Base-by-base conservation (phyloP, 1,284 basidiomycete species). In the Austroboletus novae-zelandiae region DNA sequence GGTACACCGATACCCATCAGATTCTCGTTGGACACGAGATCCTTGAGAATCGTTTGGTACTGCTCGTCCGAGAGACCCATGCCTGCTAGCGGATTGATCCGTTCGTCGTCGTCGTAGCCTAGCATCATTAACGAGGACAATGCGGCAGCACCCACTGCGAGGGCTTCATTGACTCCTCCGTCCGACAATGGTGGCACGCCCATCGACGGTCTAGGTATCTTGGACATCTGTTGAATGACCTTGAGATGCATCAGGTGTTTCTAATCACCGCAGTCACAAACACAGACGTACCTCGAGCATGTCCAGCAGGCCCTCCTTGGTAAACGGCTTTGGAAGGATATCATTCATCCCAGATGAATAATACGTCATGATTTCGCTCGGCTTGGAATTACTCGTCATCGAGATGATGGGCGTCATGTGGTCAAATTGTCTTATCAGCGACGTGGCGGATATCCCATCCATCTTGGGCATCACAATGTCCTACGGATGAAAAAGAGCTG, bases 281-380 rank as follows among this genome's bases (percentile, higher is more conserved):
- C n/a, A 48, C 34, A 23, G 5, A 23, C 20, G 20, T 18, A 89
- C 86, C 74, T 98, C 94, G 54, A 98, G 84, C 83, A 98, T 94
- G 55, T 88, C 86, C 47, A 96, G 73, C 47, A 98, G 72, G 9
- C 89, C 90, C 63, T 95, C 86, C 67, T 94, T 94, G 14, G 92
- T 96, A 71, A 98, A 98, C 2, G 95, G 95, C 69, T 98, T 98
- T 9, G 94, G 90, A n/a, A 98, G 74, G 51, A 97, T 89, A 70
- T 98, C 95, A 69, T 96, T 98, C 95, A 98, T 98, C 20, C 93
- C 87, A 79, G 65, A 58, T 9, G 86, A 87, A 71, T 91, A 92
- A 67, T 95, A 96, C n/a, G 86, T 91, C 79, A 94, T 84, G 58
- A 96, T 85, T 64, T 96, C 91, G 61, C 85, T 85, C 18, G 94